Conservation (phyloP, 306 rosid species). For the Leucaena leucocephala region DNA sequence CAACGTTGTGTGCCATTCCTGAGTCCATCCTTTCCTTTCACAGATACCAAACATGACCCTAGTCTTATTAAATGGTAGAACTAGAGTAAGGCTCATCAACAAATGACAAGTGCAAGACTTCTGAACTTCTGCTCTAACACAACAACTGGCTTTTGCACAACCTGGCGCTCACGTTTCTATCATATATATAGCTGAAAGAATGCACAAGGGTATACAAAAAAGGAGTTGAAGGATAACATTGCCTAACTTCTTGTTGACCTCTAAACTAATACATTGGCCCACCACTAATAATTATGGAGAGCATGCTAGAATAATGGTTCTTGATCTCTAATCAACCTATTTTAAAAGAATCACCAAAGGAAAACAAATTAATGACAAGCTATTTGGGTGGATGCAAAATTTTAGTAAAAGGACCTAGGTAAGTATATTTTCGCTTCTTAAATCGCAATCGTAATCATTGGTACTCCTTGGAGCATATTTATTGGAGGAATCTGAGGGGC, state of each 20-base stretch:
- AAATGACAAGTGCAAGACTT: neutral
- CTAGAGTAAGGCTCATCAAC: neutral
- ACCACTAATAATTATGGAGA: neutral
- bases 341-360: neutral
- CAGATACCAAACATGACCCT: no score
- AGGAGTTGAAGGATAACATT: neutral
- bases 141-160: neutral
- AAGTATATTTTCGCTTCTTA: neutral
- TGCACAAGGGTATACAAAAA: neutral
- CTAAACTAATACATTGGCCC: neutral
- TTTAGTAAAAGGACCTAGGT: neutral
- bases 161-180: neutral
- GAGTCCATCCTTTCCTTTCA: no score
- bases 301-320: neutral
- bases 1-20: no score
- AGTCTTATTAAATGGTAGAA: neutral
- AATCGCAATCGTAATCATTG: neutral
- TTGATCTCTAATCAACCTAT: neutral
- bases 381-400: neutral
- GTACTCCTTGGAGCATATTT: conserved; percentile 1
- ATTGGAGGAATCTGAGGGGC: conserved; percentile 1
- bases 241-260: neutral
- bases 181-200: neutral
- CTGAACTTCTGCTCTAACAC: neutral
- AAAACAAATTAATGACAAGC: neutral